Percentiles rank a stretch among this genome's conserved stretches.
Conservation (phyloP, 2,329 filamentous ascomycete genomes). For the Aspergillus puulaauensis region DNA sequence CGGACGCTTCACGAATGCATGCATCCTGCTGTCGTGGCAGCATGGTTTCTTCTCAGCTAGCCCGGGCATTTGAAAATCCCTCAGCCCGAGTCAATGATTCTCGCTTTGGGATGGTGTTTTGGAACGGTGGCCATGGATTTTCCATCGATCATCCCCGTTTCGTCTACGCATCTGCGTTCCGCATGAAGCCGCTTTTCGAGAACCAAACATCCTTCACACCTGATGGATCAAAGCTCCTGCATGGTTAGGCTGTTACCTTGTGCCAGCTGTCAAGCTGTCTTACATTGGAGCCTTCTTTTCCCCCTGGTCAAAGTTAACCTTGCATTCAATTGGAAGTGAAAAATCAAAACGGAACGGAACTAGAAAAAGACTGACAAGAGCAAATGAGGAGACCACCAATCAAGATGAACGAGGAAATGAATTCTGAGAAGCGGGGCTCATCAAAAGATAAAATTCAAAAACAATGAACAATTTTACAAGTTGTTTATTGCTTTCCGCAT, state of each 20-base stretch:
- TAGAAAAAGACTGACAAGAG: slow-evolving; percentile 19
- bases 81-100: slow-evolving; percentile 26
- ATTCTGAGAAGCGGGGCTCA: background rate
- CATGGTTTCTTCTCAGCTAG: slow-evolving; percentile 29
- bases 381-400: background rate
- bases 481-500: slow-evolving; percentile 8
- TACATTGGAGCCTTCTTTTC: slow-evolving; percentile 26
- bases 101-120: slow-evolving; percentile 26
- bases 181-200: slow-evolving; percentile 25
- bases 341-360: slow-evolving; percentile 10
- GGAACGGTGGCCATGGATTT: slow-evolving; percentile 29
- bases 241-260: slow-evolving; percentile 27
- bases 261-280: slow-evolving; percentile 38
- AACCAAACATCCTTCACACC: slow-evolving; percentile 23
- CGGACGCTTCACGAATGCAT: slow-evolving; percentile 39
- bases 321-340: slow-evolving; percentile 17
- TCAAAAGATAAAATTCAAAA: background rate
- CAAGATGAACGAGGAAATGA: background rate
- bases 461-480: slow-evolving; percentile 7
- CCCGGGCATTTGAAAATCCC: slow-evolving; percentile 36
- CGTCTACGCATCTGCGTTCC: slow-evolving; percentile 28
- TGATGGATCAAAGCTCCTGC: slow-evolving; percentile 34
- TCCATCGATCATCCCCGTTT: slow-evolving; percentile 31
- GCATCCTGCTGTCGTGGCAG: slow-evolving; percentile 40
- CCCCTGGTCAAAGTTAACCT: slow-evolving; percentile 24